A percentile compares a stretch with the other conserved stretches of the same genome.
These are phyloP conservation scores for Aciculosporium take DNA, from an alignment of 2,329 filamentous ascomycete genomes.

Conservation along the genomic window DNA sequence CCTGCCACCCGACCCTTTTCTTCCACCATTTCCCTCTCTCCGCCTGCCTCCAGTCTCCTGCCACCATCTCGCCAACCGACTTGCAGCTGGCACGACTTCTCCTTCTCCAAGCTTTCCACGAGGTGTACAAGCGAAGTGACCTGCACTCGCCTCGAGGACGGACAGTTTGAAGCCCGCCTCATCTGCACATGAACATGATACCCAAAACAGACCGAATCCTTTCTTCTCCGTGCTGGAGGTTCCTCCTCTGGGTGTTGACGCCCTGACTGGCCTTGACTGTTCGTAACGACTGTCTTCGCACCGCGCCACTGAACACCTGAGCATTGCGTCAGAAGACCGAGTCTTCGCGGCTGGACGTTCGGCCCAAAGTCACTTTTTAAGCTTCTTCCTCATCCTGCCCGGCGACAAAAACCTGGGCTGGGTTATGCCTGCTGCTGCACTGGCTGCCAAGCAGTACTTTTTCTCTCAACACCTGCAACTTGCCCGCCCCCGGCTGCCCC, in stretches of 20 bases:
- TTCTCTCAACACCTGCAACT: too few relatives aligned
- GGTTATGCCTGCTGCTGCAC: background rate
- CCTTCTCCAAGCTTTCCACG: background rate
- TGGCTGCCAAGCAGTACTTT: background rate
- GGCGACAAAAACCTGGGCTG: background rate
- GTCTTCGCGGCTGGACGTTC: background rate
- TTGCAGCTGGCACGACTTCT: background rate
- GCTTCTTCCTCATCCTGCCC: background rate
- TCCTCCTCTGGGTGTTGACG: slow-evolving; percentile 24
- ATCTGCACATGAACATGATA: slow-evolving; percentile 24
- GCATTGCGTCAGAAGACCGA: background rate
- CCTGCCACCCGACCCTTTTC: background rate
- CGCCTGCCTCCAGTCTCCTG: background rate
- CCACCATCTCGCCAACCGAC: background rate
- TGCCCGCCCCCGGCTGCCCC: background rate
- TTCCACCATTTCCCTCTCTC: background rate
- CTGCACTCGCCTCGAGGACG: slow-evolving; percentile 4
- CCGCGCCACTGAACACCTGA: background rate
- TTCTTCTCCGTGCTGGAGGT: slow-evolving; percentile 27
- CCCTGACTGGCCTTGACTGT: slow-evolving; percentile 18
- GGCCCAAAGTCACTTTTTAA: too few relatives aligned
- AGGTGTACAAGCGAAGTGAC: slow-evolving; percentile 2
- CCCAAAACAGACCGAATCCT: slow-evolving; percentile 21
- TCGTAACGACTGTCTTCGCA: background rate
- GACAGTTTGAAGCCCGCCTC: background rate